These are phyloP conservation scores for Cryptococcus floricola DNA, from an alignment of 1,284 basidiomycete species.

Conservation along the genomic window DNA sequence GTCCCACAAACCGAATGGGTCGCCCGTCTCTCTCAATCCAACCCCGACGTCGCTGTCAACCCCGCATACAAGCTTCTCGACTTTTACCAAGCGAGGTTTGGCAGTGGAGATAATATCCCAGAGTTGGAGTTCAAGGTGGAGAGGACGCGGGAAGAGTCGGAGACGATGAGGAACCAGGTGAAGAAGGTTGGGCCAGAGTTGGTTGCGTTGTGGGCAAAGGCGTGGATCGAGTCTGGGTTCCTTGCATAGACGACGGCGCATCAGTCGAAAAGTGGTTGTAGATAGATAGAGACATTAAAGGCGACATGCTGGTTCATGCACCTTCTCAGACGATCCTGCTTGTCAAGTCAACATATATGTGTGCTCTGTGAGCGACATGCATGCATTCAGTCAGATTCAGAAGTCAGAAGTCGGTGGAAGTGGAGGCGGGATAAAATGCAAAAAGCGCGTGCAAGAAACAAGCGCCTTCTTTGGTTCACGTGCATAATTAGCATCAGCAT, in stretches of 20 bases:
- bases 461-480: neutral
- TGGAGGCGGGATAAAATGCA: conserved; percentile 7
- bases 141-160: conserved; percentile 24
- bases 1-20: conserved; percentile 62
- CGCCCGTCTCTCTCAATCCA: conserved; percentile 48
- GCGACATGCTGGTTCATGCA: neutral
- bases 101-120: conserved; percentile 23
- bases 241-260: conserved; percentile 6
- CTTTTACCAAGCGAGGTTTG: conserved; percentile 33
- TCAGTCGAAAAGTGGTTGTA: neutral
- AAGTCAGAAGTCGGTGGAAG: neutral
- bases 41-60: conserved; percentile 52
- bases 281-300: neutral
- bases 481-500: neutral
- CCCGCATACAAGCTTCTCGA: conserved; percentile 55
- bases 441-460: neutral
- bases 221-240: conserved; percentile 42
- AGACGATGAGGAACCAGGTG: conserved; percentile 24
- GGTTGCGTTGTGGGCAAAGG: conserved; percentile 32
- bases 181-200: conserved; percentile 25
- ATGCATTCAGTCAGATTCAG: too few species aligned
- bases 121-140: conserved; percentile 33
- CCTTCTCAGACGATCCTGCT: too few species aligned
- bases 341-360: too few species aligned
- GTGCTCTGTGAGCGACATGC: too few species aligned